A percentile compares a stretch with the other conserved stretches of the same genome.
Evolutionary conservation across 2,329 filamentous ascomycete genomes (phyloP).

Genomic region (Davidsoniella australis): DNA sequence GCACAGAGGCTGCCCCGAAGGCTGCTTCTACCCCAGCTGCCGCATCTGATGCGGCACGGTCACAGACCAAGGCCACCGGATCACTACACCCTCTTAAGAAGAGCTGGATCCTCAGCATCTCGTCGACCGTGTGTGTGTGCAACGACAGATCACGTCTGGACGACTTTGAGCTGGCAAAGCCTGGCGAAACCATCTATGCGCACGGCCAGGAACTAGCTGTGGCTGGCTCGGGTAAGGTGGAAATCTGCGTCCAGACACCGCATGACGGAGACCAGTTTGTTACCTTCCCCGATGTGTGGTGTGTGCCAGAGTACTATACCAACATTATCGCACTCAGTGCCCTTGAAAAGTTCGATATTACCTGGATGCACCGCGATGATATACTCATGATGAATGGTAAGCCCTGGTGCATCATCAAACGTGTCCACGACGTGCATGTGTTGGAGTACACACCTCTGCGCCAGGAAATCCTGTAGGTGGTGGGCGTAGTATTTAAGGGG

Average conservation of each 20-base stretch:
- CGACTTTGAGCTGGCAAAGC: slow-evolving; percentile 6
- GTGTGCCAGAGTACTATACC: slow-evolving; percentile 10
- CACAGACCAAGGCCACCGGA: neutral
- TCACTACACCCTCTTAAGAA: slow-evolving; percentile 6
- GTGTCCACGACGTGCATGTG: slow-evolving; percentile 10
- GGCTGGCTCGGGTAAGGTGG: slow-evolving; percentile 6
- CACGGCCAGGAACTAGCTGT: slow-evolving; percentile 8
- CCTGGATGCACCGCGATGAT: slow-evolving; percentile 11
- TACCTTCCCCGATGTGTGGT: slow-evolving; percentile 10
- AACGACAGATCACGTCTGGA: slow-evolving; percentile 6
- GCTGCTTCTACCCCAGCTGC: too few relatives aligned
- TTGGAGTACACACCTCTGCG: slow-evolving; percentile 8
- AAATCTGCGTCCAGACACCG: slow-evolving; percentile 4
- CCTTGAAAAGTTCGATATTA: slow-evolving; percentile 5
- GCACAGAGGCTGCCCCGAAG: neutral
- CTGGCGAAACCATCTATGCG: slow-evolving; percentile 2
- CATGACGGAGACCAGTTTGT: slow-evolving; percentile 4
- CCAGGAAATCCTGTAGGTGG: slow-evolving; percentile 5
- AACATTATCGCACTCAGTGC: slow-evolving; percentile 10
- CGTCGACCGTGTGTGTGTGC: slow-evolving; percentile 9
- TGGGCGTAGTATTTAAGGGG: neutral
- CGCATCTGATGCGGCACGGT: neutral
- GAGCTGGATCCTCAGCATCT: slow-evolving; percentile 12
- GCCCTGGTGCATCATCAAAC: slow-evolving; percentile 10
- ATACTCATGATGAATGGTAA: slow-evolving; percentile 7